Conservation (phyloP, 75 land plant genomes). For the Pinus albicaulis region DNA sequence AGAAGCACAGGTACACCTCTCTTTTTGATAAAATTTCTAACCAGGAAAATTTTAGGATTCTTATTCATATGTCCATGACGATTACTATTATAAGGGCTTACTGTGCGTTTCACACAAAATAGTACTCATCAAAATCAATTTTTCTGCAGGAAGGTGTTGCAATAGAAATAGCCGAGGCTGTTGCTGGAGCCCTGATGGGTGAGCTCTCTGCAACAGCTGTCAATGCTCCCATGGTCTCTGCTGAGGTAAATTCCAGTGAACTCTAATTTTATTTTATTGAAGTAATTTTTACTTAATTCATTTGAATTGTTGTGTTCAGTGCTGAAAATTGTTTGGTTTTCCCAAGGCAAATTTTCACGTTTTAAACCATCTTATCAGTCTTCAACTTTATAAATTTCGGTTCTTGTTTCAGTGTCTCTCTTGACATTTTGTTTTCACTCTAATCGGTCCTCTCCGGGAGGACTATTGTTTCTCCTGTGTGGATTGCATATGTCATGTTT, state of each 20-base stretch:
- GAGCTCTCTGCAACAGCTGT: conserved; percentile 85
- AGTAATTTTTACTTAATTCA: background rate
- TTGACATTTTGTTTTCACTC: background rate
- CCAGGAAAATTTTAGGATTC: background rate
- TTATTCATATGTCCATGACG: background rate
- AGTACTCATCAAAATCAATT: background rate
- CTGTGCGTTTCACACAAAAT: background rate
- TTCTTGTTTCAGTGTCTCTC: background rate
- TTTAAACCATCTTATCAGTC: background rate
- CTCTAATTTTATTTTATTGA: background rate
- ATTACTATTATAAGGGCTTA: background rate
- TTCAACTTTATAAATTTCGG: background rate
- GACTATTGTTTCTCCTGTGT: background rate
- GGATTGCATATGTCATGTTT: background rate
- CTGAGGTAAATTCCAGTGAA: conserved; percentile 44
- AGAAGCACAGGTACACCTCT: conserved; percentile 60
- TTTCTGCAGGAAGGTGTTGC: conserved; percentile 69
- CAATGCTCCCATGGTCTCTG: conserved; percentile 83
- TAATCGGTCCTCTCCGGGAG: background rate
- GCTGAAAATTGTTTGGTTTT: background rate
- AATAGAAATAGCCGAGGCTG: conserved; percentile 80
- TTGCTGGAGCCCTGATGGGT: conserved; percentile 71
- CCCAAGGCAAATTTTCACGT: background rate
- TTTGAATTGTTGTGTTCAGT: background rate
- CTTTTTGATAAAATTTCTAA: background rate